Percentiles rank a stretch among this genome's conserved stretches.
phyloP scores from a whole-genome alignment of 768 basidiomycete genomes.

The Amanita polypyramis region DNA sequence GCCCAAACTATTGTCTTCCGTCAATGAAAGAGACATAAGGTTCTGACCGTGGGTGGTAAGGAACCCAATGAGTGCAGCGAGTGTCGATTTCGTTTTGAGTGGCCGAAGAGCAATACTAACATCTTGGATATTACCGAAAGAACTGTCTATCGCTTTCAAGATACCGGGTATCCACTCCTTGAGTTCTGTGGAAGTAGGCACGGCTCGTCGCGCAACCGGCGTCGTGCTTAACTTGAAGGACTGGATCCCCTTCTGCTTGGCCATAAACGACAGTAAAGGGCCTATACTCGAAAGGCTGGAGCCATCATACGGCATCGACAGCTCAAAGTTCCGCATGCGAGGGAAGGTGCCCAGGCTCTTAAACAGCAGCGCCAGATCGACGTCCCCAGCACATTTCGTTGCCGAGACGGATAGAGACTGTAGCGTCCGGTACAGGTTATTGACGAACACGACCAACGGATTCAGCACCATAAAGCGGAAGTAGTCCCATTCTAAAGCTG shows the following conservation, averaged over 20 bases:
- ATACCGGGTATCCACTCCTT: constrained; percentile 32
- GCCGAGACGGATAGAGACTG: constrained; percentile 25
- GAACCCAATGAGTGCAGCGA: constrained; percentile 19
- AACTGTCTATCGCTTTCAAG: constrained; percentile 17
- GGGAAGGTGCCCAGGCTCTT: constrained; percentile 26
- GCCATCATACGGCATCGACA: constrained; percentile 37
- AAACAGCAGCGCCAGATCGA: constrained; percentile 31
- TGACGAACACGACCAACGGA: constrained; percentile 33
- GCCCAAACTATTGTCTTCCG: constrained; percentile 24
- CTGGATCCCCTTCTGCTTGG: constrained; percentile 23
- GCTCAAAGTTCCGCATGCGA: constrained; percentile 23
- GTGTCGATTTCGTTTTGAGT: constrained; percentile 19
- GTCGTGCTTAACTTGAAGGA: constrained; percentile 24
- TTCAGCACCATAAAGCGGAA: constrained; percentile 25
- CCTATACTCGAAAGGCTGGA: constrained; percentile 25
- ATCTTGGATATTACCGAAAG: constrained; percentile 22
- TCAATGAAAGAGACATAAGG: constrained; percentile 23
- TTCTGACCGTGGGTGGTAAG: constrained; percentile 19
- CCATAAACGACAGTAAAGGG: constrained; percentile 24
- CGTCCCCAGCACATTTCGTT: constrained; percentile 23
- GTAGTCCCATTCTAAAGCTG: constrained; percentile 15
- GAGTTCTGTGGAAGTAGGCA: constrained; percentile 11
- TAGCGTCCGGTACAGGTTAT: constrained; percentile 29
- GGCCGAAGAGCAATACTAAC: constrained; percentile 30
- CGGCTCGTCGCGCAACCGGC: constrained; percentile 16